phyloP scores from a whole-genome alignment of 169 alveolate species.

The Toxoplasma gondii region DNA sequence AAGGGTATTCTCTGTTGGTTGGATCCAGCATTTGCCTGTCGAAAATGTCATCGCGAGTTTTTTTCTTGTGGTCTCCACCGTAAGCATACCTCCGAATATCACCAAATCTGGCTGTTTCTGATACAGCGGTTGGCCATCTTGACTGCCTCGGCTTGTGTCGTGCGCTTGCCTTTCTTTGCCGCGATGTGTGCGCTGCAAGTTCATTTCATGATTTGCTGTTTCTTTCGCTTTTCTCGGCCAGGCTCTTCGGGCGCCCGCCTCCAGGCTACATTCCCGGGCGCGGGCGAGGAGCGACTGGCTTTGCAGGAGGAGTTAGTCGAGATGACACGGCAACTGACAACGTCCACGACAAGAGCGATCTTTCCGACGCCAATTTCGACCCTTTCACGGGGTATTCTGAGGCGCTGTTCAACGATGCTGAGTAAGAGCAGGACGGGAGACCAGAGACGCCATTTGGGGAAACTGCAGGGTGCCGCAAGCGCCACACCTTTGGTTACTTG shows the following conservation, averaged over 20 bases:
- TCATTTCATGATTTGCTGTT: too few relatives aligned
- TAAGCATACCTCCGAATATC: too few relatives aligned
- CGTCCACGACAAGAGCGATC: conserved; percentile 81
- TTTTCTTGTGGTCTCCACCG: too few relatives aligned
- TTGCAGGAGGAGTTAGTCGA: conserved; percentile 97
- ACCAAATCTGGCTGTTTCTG: too few relatives aligned
- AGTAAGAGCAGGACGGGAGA: conserved; percentile 41
- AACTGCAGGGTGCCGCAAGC: background rate
- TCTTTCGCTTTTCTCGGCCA: conserved; percentile 9
- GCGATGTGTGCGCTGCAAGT: too few relatives aligned
- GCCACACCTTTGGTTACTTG: background rate
- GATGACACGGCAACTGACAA: conserved; percentile 91
- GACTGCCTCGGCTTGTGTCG: too few relatives aligned
- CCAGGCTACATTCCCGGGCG: conserved; percentile 83
- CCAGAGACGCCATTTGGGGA: too few relatives aligned
- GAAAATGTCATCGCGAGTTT: too few relatives aligned
- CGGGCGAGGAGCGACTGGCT: conserved; percentile 82
- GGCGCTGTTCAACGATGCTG: conserved; percentile 69
- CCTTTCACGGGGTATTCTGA: conserved; percentile 91
- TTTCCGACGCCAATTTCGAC: conserved; percentile 91
- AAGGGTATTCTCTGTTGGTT: too few relatives aligned
- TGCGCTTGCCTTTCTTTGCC: too few relatives aligned
- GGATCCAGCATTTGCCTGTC: too few relatives aligned
- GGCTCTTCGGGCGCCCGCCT: conserved; percentile 74
- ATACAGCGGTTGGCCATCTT: too few relatives aligned